Evolutionary conservation across 2,329 filamentous ascomycete species (phyloP).

Genomic region (Neonectria ditissima): DNA sequence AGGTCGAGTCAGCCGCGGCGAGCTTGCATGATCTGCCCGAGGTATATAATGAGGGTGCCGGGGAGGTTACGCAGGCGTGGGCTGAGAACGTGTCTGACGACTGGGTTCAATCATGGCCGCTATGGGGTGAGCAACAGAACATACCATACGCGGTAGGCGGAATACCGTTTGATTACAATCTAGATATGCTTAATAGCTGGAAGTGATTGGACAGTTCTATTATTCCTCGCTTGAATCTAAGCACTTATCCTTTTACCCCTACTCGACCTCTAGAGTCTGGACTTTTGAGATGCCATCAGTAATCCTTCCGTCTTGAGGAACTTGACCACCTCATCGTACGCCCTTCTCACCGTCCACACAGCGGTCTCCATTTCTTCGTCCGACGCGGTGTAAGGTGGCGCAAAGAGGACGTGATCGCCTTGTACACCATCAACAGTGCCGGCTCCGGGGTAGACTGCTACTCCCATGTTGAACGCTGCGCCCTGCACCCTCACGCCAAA

Average conservation of each 20-base stretch:
- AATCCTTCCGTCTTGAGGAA: not conserved
- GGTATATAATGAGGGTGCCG: not conserved
- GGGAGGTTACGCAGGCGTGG: not conserved
- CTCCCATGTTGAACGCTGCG: conserved; percentile 45
- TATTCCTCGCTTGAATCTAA: not conserved
- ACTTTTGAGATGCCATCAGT: not conserved
- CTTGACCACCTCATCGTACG: not conserved
- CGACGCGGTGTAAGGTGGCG: conserved; percentile 75
- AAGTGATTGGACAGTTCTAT: no score
- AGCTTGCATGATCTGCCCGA: no score
- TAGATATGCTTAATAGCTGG: not conserved
- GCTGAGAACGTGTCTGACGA: not conserved
- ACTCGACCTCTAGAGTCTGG: not conserved
- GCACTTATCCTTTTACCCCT: not conserved
- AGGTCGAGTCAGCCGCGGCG: no score
- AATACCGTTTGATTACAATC: not conserved
- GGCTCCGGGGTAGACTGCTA: conserved; percentile 71
- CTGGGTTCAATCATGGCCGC: not conserved
- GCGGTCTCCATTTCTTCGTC: conserved; percentile 35
- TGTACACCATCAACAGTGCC: conserved; percentile 69
- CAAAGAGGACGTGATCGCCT: conserved; percentile 77
- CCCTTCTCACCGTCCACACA: not conserved
- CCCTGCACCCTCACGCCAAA: conserved; percentile 47
- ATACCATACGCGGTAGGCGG: not conserved
- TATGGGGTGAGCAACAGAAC: not conserved